Base-by-base conservation (phyloP, 139 green algal genomes). In the Haematococcus sp. region DNA sequence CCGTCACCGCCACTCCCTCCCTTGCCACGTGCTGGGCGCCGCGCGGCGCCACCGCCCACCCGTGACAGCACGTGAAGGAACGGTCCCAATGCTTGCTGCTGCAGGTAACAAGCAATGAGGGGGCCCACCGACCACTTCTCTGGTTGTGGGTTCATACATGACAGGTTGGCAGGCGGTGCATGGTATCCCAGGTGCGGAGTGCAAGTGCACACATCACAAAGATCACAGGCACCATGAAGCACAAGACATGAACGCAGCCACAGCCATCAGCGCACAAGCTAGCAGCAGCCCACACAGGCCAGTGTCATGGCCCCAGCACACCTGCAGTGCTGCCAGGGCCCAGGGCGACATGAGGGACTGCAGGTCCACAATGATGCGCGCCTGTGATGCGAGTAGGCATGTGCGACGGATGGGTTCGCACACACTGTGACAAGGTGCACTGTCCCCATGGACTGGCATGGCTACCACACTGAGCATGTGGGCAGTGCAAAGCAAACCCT, bases 291-390 rank as follows among this genome's bases (percentile, higher is more conserved):
- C 27, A n/a, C 54, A 61, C 54, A 61, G 11, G 22, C 11, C 11
- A 9, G 13, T 32, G 11, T n/a, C 4, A 9, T 61, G 54, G 54
- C 16, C 22, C 27, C 9, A 9, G 13, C 54, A 61, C 54, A 61
- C 54, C 54, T 61, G 61, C n/a, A 70, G 35, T 15, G 25, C 34
- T 22, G 52, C 9, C 25, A 58, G 52, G 11, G 63, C 63, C 63
- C 19, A 51, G 35, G 63, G 63, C 16, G 63, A 43, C 63, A 70
- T 17, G 5, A 70, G 63, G 35, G 63, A 51, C 35, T 70, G 63
- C 20, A 70, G 63, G 63, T 70, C 63, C 3, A 52, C 63, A 25
- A 70, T 70, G 63, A 70, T 56, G 34, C 63, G 63, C 13, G 63
- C 63, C 63, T 70, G 40, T 70, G 33, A 28, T 34, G 20, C 35